Base-by-base conservation (phyloP, 2,329 filamentous ascomycete species). In the Phoma sp. region DNA sequence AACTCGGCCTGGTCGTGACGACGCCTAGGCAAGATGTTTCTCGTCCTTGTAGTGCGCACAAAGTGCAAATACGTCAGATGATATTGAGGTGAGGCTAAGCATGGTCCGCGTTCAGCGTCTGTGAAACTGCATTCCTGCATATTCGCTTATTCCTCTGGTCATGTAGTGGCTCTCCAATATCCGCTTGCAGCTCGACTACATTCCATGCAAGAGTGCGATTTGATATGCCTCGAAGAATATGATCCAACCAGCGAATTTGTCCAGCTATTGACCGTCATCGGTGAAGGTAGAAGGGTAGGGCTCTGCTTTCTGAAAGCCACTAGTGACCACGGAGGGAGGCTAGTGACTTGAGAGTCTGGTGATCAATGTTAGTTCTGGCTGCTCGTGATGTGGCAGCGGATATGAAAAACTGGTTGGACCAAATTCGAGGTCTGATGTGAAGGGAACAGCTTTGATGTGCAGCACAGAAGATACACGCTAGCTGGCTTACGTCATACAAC, bases 171-270 rank as follows among this genome's bases (percentile, higher is more conserved):
- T 22, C 27, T 19, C 2, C 12, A 5, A 7, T 13, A 17, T 37
- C 45, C 45, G 52, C 29, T 55, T 55, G 45, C 52, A 44, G 46
- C 36, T 21, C 36, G 24, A 25, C 2, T 46, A 15, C 46, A 55
- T 46, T 50, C 40, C 29, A 31, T 31, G 29, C 29, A 31, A 31
- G 29, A 31, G 29, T 13, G 12, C 6, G 12, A 10, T 12, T 10
- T 12, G 4, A 4, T 10, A 13, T 31, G n/a, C 15, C 29, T 13
- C 2, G 1, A 5, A 13, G 12, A 31, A 31, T 10, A 3, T 13
- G 29, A 12, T 31, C 9, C 12, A 31, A 1, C 12, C 12, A 5
- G 29, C 12, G 29, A 15, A 5, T 31, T 10, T 10, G 29, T 31
- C 29, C 12, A 31, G 29, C 29, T 31, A 31, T 31, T 6, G 29